A percentile compares a stretch with the other conserved stretches of the same genome.
phyloP scores from a whole-genome alignment of 164 flowering plant genomes.

The Magnolia officinalis region DNA sequence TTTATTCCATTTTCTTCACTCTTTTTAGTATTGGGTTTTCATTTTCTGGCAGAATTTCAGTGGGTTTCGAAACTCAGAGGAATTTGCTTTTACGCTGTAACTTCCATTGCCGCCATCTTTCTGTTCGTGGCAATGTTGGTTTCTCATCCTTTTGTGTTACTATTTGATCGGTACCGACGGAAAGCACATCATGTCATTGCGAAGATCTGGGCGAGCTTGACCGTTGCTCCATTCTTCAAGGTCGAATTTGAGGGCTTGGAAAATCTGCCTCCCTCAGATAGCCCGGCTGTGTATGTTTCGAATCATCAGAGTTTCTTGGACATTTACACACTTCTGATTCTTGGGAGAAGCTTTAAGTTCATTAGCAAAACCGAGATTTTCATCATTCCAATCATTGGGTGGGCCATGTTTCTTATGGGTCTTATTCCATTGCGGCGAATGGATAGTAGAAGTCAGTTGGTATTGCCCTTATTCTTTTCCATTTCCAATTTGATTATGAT shows the following conservation, averaged over 20 bases:
- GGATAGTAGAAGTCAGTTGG: slow-evolving; percentile 95
- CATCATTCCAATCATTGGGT: slow-evolving; percentile 76
- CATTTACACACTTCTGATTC: slow-evolving; percentile 73
- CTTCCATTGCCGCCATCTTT: slow-evolving; percentile 59
- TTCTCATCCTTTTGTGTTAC: slow-evolving; percentile 80
- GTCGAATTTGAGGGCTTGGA: slow-evolving; percentile 79
- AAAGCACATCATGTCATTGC: slow-evolving; percentile 67
- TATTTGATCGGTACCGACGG: slow-evolving; percentile 67
- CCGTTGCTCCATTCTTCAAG: slow-evolving; percentile 55
- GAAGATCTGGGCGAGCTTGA: slow-evolving; percentile 70
- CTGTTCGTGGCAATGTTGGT: slow-evolving; percentile 65
- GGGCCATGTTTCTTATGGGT: slow-evolving; percentile 94
- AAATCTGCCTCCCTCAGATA: slow-evolving; percentile 68
- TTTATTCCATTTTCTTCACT: neutral
- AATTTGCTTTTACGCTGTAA: slow-evolving; percentile 57
- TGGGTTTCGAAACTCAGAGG: slow-evolving; percentile 61
- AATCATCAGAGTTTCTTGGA: slow-evolving; percentile 95
- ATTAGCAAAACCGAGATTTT: slow-evolving; percentile 89
- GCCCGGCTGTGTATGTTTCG: slow-evolving; percentile 91
- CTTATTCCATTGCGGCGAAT: slow-evolving; percentile 79
- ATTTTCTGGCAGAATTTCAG: slow-evolving; percentile 40
- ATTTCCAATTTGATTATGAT: neutral
- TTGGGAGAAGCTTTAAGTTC: slow-evolving; percentile 87
- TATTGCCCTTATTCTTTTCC: slow-evolving; percentile 23
- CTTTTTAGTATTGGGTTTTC: neutral